phyloP scores from a whole-genome alignment of 495 filamentous ascomycete genomes.

The Lasiosphaeria miniovina region DNA sequence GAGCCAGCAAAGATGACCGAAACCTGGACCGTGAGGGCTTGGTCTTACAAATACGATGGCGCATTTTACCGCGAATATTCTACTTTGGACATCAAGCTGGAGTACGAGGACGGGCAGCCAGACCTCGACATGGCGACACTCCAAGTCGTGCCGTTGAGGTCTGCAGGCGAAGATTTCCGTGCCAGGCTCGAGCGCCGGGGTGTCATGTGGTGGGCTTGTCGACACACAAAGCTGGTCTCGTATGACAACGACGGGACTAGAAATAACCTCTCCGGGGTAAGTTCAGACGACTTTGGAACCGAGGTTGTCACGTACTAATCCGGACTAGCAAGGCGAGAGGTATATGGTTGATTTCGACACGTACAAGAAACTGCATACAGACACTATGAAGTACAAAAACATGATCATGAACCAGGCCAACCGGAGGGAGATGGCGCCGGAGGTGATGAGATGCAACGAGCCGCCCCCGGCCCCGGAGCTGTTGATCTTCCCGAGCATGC shows the following conservation, averaged over 20 bases:
- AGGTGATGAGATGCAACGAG: background rate
- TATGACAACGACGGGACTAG: background rate
- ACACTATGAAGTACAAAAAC: background rate
- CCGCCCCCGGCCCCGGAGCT: background rate
- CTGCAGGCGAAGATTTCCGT: background rate
- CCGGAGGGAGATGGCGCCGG: background rate
- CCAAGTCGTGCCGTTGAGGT: background rate
- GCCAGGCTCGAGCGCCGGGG: background rate
- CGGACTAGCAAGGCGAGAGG: background rate
- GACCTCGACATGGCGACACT: background rate
- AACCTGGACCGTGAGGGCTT: background rate
- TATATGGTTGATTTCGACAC: slow-evolving; percentile 3
- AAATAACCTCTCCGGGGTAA: background rate
- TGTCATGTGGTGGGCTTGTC: slow-evolving; percentile 1
- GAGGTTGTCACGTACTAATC: background rate
- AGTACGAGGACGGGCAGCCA: background rate
- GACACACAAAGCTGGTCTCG: background rate
- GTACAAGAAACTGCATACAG: background rate
- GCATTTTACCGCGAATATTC: background rate
- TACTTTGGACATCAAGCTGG: background rate
- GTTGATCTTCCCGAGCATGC: background rate
- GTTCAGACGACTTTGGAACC: background rate
- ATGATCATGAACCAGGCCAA: background rate
- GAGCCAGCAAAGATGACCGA: background rate
- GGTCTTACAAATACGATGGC: slow-evolving; percentile 1